Evolutionary conservation across 78 protist genomes (phyloP).

Genomic region (Dictyostelium firmibasis): DNA sequence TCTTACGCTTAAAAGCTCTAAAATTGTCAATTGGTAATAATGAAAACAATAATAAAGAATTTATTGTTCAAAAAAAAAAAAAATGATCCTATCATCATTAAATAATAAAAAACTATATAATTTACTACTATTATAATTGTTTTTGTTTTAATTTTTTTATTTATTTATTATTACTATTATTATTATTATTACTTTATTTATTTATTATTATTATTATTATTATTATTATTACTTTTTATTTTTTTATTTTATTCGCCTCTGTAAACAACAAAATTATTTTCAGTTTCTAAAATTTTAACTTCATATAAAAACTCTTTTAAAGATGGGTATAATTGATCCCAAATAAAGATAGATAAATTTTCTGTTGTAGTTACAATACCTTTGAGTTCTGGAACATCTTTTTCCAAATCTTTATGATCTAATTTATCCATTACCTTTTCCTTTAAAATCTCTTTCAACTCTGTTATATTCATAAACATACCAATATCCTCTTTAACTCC

Average conservation of each 20-base stretch:
- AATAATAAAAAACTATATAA: too few relatives aligned
- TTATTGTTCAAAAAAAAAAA: too few relatives aligned
- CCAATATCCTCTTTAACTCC: conserved; percentile 50
- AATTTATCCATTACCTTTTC: conserved; percentile 59
- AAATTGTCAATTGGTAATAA: too few relatives aligned
- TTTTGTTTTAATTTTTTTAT: too few relatives aligned
- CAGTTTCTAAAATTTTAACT: conserved; percentile 78
- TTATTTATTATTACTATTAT: not conserved
- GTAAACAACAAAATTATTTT: conserved; percentile 75
- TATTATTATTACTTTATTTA: too few relatives aligned
- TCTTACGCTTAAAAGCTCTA: too few relatives aligned
- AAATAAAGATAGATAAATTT: conserved; percentile 75
- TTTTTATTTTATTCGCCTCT: conserved; percentile 50
- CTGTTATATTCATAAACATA: conserved; percentile 83
- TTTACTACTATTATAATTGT: too few relatives aligned
- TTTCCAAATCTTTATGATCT: conserved; percentile 83
- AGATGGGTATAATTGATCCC: conserved; percentile 3
- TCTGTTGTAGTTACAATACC: conserved; percentile 80
- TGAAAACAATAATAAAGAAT: too few relatives aligned
- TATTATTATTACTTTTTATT: too few relatives aligned
- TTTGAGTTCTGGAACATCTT: conserved; percentile 64
- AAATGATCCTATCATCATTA: too few relatives aligned
- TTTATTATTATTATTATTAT: too few relatives aligned
- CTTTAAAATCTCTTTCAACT: conserved; percentile 47
- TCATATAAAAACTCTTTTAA: conserved; percentile 36